Conservation (phyloP, 2,329 filamentous ascomycete genomes). For the Thermochaetoides dissita region DNA sequence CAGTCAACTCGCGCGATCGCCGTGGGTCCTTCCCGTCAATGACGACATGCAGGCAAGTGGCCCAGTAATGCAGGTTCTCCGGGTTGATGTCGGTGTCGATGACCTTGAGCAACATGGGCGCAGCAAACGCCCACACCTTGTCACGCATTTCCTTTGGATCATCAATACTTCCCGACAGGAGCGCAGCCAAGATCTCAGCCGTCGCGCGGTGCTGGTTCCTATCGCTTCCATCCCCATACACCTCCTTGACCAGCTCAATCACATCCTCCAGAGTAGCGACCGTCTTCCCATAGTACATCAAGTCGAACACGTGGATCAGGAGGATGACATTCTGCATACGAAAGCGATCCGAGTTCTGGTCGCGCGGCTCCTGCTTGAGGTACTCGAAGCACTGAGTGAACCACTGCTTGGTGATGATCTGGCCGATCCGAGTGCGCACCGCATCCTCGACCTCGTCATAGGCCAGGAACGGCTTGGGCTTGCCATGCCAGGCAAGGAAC, state of each 20-base stretch:
- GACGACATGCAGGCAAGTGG: conserved; percentile 79
- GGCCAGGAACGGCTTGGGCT: conserved; percentile 49
- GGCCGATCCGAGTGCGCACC: conserved; percentile 66
- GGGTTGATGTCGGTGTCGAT: conserved; percentile 88
- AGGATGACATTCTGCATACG: conserved; percentile 77
- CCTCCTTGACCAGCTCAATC: conserved; percentile 59
- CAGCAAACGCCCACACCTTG: conserved; percentile 75
- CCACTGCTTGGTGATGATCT: conserved; percentile 70
- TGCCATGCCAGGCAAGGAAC: conserved; percentile 66
- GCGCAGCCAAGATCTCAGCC: conserved; percentile 76
- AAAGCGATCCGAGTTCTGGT: conserved; percentile 70
- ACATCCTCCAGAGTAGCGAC: conserved; percentile 74
- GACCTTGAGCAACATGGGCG: conserved; percentile 73
- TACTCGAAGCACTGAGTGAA: conserved; percentile 78
- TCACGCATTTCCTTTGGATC: conserved; percentile 60
- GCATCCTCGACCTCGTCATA: conserved; percentile 72
- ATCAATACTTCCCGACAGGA: conserved; percentile 70
- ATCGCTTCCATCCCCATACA: conserved; percentile 86
- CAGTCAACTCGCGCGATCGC: conserved; percentile 71
- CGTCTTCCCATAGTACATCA: conserved; percentile 71
- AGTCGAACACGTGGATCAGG: conserved; percentile 76
- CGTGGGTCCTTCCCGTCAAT: conserved; percentile 82
- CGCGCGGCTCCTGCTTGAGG: conserved; percentile 89
- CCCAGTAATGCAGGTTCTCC: conserved; percentile 90
- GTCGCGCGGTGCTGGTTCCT: conserved; percentile 97